These are phyloP conservation scores for Plantago major DNA, from an alignment of 257 asterid species.

Conservation along the genomic window DNA sequence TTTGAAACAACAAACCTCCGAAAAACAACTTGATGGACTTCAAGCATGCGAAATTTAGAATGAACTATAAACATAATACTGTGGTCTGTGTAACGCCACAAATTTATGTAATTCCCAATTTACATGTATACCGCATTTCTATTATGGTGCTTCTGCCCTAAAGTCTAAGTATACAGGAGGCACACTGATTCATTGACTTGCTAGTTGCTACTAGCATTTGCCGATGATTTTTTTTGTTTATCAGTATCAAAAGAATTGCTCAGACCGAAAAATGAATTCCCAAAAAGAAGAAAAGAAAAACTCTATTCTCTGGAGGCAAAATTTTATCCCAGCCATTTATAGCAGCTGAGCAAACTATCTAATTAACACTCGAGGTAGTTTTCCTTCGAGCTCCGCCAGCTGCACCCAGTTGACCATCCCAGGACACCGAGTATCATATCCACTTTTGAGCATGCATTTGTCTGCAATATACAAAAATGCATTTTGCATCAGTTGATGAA, in stretches of 20 bases:
- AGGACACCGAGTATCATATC: constrained; percentile 76
- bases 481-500: not conserved
- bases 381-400: constrained; percentile 60
- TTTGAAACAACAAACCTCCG: not conserved
- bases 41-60: not conserved
- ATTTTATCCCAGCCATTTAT: constrained; percentile 34
- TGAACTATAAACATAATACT: not conserved
- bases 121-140: constrained; percentile 49
- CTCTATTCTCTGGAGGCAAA: constrained; percentile 37
- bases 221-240: constrained; percentile 25
- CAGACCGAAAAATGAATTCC: constrained; percentile 24
- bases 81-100: not conserved
- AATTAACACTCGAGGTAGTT: constrained; percentile 54
- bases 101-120: constrained; percentile 27
- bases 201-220: constrained; percentile 38
- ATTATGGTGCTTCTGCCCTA: constrained; percentile 29
- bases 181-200: not conserved
- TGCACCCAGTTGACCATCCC: constrained; percentile 95
- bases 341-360: constrained; percentile 27
- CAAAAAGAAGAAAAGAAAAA: constrained; percentile 17
- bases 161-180: constrained; percentile 10
- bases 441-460: constrained; percentile 57
- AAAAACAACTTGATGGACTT: not conserved
- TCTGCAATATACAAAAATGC: constrained; percentile 31
- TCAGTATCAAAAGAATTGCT: constrained; percentile 23